Evolutionary conservation across 2,329 filamentous ascomycete species (phyloP).

Genomic region (Phyllosticta citriasiana): DNA sequence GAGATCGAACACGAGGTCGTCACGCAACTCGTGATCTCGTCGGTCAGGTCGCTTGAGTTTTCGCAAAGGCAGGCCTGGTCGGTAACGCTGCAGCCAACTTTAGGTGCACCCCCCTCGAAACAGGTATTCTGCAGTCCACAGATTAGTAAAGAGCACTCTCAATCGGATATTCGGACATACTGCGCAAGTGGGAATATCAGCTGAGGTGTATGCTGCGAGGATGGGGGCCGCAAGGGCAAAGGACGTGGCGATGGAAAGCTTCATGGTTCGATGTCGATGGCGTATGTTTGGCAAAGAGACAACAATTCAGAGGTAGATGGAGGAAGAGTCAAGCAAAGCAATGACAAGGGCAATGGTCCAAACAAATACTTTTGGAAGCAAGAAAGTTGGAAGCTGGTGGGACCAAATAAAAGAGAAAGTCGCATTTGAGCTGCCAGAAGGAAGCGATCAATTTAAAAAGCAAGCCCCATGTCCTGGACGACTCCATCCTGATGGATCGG

Average conservation of each 20-base stretch:
- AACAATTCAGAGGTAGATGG: background rate
- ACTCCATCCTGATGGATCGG: background rate
- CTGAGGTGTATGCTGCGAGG: conserved; percentile 4
- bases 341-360: background rate
- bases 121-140: conserved; percentile 32
- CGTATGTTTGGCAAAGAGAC: background rate
- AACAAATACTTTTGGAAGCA: background rate
- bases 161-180: conserved; percentile 15
- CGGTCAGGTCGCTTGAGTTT: conserved; percentile 26
- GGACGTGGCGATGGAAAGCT: background rate
- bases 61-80: conserved; percentile 46
- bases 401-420: background rate
- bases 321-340: background rate
- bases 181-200: conserved; percentile 23
- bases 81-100: conserved; percentile 37
- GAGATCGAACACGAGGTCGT: conserved; percentile 26
- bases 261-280: background rate
- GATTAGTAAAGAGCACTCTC: background rate
- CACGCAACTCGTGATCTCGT: conserved; percentile 32
- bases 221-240: conserved; percentile 5
- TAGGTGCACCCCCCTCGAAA: conserved; percentile 36
- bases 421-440: background rate
- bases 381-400: background rate
- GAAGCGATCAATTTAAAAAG: background rate
- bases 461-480: background rate